Evolutionary conservation across 768 basidiomycete species (phyloP), one percentile per base, ranked within the genome.

Genomic region (Xerocomus brunneocitrinus): DNA sequence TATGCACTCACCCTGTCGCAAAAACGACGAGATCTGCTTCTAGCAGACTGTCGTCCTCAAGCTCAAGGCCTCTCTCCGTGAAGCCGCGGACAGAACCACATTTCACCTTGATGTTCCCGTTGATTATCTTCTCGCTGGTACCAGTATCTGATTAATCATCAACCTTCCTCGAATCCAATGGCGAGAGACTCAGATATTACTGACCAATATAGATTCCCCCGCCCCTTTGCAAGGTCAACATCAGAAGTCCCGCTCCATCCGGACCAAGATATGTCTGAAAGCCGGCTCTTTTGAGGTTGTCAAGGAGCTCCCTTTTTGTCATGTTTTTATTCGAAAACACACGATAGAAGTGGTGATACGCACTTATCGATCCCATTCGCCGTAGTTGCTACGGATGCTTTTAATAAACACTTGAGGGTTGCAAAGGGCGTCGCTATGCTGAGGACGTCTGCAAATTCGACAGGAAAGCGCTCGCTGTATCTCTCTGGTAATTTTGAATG

Each of bases 61-160:
- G 58, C 22, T 60, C 58, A 24, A 73, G 35, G 13, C 71, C 62
- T 8, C 53, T 30, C 16, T 65, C 36, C 2, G 63, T 71, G 56
- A 74, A 72, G 12, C 50, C 47, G 28, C 52, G 55, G 14, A 71
- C 53, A 13, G 41, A 50, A 22, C 73, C 74, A 50, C 68, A 70
- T 65, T 75, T 79, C 60, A 81, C 62, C 60, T 79, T 79, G 72
- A 83, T 79, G 41, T 68, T 69, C 19, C 81, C 78, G 25, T 77
- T 71, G 27, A 71, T 71, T 52, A 81, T 79, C 51, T 77, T 64
- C 53, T 70, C 64, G 35, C 75, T 72, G 0, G 74, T 67, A 22
- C 77, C 79, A 0, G 64, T 66, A 48, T 72, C 73, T 70, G 46
- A 27, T 7, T 46, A 13, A 40, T 30, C 8, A 40, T 38, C 1